These are phyloP conservation scores for Aspergillus bertholletiae DNA, from an alignment of 495 filamentous ascomycete genomes.

Conservation along the genomic window DNA sequence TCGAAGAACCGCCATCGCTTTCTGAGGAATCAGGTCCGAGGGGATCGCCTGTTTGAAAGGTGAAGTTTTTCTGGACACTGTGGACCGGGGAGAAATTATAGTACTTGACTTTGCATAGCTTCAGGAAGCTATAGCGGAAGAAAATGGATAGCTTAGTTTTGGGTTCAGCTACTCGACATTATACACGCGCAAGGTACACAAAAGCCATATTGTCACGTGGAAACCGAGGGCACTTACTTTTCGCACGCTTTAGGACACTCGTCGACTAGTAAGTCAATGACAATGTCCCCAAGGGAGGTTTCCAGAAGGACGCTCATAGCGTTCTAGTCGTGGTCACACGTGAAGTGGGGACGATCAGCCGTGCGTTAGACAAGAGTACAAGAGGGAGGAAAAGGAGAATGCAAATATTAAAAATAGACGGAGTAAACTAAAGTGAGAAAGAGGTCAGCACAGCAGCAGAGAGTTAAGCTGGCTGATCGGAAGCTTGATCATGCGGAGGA, in stretches of 20 bases:
- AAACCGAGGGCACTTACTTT: conserved; percentile 60
- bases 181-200: conserved; percentile 9
- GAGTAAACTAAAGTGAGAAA: too few relatives aligned
- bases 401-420: background rate
- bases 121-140: conserved; percentile 70
- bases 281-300: conserved; percentile 87
- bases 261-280: conserved; percentile 85
- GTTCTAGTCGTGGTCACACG: conserved; percentile 12
- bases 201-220: background rate
- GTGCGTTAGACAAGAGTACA: conserved; percentile 19
- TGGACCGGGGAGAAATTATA: conserved; percentile 94
- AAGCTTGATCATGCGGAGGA: too few relatives aligned
- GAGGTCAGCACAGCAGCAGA: too few relatives aligned
- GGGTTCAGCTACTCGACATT: conserved; percentile 36
- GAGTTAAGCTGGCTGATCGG: too few relatives aligned
- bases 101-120: conserved; percentile 97
- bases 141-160: conserved; percentile 49
- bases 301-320: conserved; percentile 80
- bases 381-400: conserved; percentile 4
- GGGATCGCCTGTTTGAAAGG: conserved; percentile 92
- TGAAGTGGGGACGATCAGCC: conserved; percentile 19
- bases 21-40: conserved; percentile 76
- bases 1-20: conserved; percentile 86
- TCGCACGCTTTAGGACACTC: conserved; percentile 85
- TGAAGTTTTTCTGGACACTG: conserved; percentile 85